Evolutionary conservation across 257 asterid species (phyloP).

Genomic region (Penstemon newberryi): DNA sequence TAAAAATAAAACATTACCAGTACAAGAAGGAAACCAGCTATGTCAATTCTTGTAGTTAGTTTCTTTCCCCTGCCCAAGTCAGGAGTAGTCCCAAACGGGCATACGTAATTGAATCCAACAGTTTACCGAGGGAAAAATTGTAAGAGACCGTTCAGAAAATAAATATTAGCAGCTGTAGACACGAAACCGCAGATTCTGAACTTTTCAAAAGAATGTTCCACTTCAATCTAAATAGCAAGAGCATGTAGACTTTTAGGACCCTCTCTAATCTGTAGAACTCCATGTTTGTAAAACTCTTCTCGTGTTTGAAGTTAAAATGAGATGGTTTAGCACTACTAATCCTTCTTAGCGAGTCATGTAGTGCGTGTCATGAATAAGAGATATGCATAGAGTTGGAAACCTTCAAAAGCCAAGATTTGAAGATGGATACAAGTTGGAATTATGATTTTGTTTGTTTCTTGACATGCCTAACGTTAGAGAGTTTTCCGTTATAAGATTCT

Average conservation of each 20-base stretch:
- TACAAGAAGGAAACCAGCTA: constrained; percentile 6
- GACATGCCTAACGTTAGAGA: constrained; percentile 8
- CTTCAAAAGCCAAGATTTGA: not conserved
- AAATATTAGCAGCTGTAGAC: not conserved
- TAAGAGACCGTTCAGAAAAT: not conserved
- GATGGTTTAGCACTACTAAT: not conserved
- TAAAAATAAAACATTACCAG: not conserved
- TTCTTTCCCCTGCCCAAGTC: not conserved
- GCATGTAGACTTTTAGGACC: not conserved
- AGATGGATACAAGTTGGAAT: too few relatives aligned
- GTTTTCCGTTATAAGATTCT: not conserved
- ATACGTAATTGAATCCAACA: not conserved
- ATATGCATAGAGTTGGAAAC: not conserved
- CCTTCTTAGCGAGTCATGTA: not conserved
- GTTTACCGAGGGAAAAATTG: not conserved
- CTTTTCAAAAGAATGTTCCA: not conserved
- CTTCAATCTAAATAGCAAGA: not conserved
- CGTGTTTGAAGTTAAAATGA: not conserved
- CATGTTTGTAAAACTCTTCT: not conserved
- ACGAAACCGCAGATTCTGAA: not conserved
- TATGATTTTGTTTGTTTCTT: not conserved
- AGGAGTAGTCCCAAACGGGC: not conserved
- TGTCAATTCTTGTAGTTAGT: not conserved
- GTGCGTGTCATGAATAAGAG: not conserved
- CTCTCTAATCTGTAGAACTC: not conserved